Evolutionary conservation across 2,329 filamentous ascomycete species (phyloP), one percentile per base, ranked within the genome.

Genomic region (Verticillium isaacii): DNA sequence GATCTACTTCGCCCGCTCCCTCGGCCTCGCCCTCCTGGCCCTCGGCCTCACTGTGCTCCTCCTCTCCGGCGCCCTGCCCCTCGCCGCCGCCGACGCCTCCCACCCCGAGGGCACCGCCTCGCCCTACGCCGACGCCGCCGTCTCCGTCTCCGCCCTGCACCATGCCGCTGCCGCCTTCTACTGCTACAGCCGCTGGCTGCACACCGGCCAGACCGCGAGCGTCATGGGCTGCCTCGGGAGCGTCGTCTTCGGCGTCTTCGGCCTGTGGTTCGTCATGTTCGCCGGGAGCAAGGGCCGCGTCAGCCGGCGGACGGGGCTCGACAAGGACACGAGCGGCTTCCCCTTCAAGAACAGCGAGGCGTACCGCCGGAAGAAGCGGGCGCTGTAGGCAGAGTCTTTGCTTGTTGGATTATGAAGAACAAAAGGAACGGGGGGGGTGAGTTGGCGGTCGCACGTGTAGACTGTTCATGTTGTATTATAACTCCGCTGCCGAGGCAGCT

Each of bases 1-100:
- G 74, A 76, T 84, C 61, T 94, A 94, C 80, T 88, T 93, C 72
- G 86, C 86, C 59, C 89, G 90, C 52, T 85, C 83, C 32, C 82
- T 92, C 1, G 91, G 89, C 65, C 78, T 93, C 61, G 78, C 86
- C 34, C 82, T 92, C 55, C 77, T 93, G 25, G 78, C 86, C 11
- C 76, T 94, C 32, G 87, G 86, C 36, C 70, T 87, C 7, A 75
- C 90, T 14, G 82, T 83, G n/a, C 75, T 93, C 41, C 79, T 91
- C 39, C 81, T 93, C 34, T 90, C 89, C 0, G 91, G 90, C 56
- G 82, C 84, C 2, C 79, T 94, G 5, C 90, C 91, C 0, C 74
- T 93, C 14, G 82, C 80, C 1, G 82, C 83, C n/a, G 72, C 72
- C 29, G 74, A 79, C 5, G 32, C 25, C 11, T 32, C 41, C n/a